Evolutionary conservation across 2,329 filamentous ascomycete species (phyloP).

Genomic region (Pseudopyrenochaeta lycopersici): DNA sequence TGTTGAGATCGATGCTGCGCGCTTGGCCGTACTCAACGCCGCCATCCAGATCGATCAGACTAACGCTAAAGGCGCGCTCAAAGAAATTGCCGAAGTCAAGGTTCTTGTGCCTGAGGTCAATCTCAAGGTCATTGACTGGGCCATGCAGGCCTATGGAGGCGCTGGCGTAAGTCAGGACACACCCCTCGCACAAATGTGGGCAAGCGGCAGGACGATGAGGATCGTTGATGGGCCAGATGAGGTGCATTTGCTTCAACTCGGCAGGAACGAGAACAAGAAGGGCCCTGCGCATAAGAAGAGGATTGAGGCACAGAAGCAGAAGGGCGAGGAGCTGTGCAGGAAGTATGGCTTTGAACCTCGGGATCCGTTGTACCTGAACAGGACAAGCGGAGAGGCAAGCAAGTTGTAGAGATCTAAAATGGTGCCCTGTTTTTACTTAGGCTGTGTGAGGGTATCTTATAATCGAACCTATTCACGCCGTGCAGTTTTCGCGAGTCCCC

Average conservation of each 20-base stretch:
- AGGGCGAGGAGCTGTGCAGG: conserved; percentile 71
- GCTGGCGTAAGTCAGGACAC: conserved; percentile 95
- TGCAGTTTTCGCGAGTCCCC: no score
- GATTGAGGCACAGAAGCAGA: conserved; percentile 71
- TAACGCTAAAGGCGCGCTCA: conserved; percentile 87
- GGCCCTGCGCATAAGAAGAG: conserved; percentile 68
- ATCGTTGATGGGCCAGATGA: conserved; percentile 96
- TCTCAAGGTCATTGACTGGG: conserved; percentile 89
- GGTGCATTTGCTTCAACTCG: conserved; percentile 81
- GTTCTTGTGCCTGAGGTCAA: conserved; percentile 85
- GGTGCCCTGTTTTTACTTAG: not conserved
- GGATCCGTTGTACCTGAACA: conserved; percentile 54
- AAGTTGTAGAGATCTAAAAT: conserved; percentile 47
- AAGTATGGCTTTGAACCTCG: conserved; percentile 61
- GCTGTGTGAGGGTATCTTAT: not conserved
- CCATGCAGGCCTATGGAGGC: conserved; percentile 90
- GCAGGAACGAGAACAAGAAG: conserved; percentile 79
- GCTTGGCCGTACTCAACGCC: conserved; percentile 90
- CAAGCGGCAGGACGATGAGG: conserved; percentile 79
- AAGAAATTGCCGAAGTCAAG: conserved; percentile 96
- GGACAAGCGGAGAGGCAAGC: conserved; percentile 50
- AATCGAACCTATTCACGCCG: no score
- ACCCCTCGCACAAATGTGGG: conserved; percentile 81
- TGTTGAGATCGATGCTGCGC: conserved; percentile 91
- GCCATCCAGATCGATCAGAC: conserved; percentile 92